A percentile compares a stretch with the other conserved stretches of the same genome.
Evolutionary conservation across 139 green algal species (phyloP).

Genomic region (Auxenochlorella pyrenoidosa): DNA sequence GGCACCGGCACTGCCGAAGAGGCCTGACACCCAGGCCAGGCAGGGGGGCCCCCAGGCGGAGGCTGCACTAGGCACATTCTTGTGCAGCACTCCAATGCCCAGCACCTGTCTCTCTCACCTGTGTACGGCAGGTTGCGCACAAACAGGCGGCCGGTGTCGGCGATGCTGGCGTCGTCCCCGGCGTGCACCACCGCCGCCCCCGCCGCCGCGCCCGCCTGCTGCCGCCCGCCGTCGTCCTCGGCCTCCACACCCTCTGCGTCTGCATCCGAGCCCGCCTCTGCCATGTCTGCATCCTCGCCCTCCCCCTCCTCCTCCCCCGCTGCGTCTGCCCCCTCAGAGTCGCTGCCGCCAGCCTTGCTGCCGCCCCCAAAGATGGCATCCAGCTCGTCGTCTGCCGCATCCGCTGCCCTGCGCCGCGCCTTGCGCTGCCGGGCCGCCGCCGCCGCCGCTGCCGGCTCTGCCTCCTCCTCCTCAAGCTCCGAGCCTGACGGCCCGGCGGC

Average conservation of each 20-base stretch:
- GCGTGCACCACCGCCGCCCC: background rate
- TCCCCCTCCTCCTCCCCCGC: conserved; percentile 6
- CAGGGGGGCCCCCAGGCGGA: too few relatives aligned
- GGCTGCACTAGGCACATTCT: too few relatives aligned
- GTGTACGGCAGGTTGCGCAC: conserved; percentile 94
- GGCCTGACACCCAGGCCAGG: too few relatives aligned
- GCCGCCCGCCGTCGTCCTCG: background rate
- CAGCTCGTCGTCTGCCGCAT: conserved; percentile 31
- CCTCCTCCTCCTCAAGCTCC: conserved; percentile 23
- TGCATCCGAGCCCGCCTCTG: conserved; percentile 15
- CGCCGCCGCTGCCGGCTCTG: background rate
- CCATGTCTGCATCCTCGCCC: conserved; percentile 25
- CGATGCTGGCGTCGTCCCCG: conserved; percentile 41
- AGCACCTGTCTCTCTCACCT: too few relatives aligned
- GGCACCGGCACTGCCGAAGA: too few relatives aligned
- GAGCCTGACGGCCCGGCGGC: background rate
- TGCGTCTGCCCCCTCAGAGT: background rate
- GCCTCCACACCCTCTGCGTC: background rate
- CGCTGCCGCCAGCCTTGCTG: background rate
- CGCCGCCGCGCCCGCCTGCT: conserved; percentile 9
- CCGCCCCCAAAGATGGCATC: conserved; percentile 28
- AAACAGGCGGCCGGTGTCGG: conserved; percentile 89
- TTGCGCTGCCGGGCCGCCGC: background rate
- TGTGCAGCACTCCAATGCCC: too few relatives aligned
- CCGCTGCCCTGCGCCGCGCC: conserved; percentile 7